A percentile compares a stretch with the other conserved stretches of the same genome.
phyloP scores from a whole-genome alignment of 2,329 filamentous ascomycete species.

The Cordyceps tenuipes region DNA sequence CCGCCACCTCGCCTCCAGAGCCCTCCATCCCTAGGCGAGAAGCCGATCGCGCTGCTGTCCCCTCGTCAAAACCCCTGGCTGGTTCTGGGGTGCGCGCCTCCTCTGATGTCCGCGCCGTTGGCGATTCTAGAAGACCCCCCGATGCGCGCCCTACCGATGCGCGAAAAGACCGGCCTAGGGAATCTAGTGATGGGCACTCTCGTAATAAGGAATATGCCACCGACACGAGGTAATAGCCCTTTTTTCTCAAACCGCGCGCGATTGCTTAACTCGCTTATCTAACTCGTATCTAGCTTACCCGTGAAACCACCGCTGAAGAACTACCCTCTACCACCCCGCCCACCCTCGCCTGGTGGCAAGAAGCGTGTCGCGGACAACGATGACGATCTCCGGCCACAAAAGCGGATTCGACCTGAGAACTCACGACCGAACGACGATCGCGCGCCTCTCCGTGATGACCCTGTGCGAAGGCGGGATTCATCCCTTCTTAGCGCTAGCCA shows the following conservation, averaged over 20 bases:
- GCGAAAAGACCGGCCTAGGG: conserved; percentile 16
- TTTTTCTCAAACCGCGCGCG: not conserved
- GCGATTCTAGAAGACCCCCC: conserved; percentile 1
- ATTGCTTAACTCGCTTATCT: not conserved
- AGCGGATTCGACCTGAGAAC: conserved; percentile 36
- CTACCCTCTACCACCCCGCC: conserved; percentile 25
- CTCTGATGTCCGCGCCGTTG: conserved; percentile 7
- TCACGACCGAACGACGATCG: conserved; percentile 25
- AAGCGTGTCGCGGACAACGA: conserved; percentile 39
- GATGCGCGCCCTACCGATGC: conserved; percentile 14
- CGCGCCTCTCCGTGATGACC: conserved; percentile 26
- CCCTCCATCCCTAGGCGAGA: conserved; percentile 25
- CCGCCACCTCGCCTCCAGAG: conserved; percentile 27
- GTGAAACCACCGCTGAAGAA: conserved; percentile 27
- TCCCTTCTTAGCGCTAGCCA: conserved; percentile 13
- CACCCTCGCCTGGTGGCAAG: conserved; percentile 36
- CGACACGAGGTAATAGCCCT: conserved; percentile 23
- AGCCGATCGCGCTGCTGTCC: conserved; percentile 21
- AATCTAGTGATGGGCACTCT: conserved; percentile 22
- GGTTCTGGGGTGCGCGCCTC: conserved; percentile 3
- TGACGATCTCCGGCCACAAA: conserved; percentile 35
- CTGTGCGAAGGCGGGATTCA: conserved; percentile 24
- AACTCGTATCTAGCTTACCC: conserved; percentile 23
- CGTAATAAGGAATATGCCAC: conserved; percentile 22
- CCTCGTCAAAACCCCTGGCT: conserved; percentile 7